Evolutionary conservation across 495 filamentous ascomycete genomes (phyloP), one percentile per base, ranked within the genome.

Genomic region (Rhypophila decipiens): DNA sequence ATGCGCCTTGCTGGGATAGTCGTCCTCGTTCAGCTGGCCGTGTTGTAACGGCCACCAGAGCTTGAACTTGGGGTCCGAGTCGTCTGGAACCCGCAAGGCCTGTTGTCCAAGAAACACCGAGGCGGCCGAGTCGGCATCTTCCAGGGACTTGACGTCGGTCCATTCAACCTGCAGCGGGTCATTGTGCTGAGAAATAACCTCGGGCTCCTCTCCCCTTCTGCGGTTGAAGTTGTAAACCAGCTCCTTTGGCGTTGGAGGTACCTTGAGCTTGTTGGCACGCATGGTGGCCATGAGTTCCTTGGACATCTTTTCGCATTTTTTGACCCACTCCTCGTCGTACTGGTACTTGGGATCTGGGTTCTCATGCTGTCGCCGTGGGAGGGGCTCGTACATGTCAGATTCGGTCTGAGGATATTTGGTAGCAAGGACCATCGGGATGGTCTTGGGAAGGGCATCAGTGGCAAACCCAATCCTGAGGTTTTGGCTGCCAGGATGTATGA

Each of bases 401-500:
- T 98, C 93, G 44, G 78, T 89, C 44, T 78, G 77, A 17, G 68
- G 59, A 53, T 83, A 85, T 57, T 80, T 87, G 45, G 84, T 79
- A 10, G 90, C 93, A 56, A 96, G 86, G 0, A 86, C 81, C 86
- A 95, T 97, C 4, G 94, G 94, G 23, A 97, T 76, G 2, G 87
- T 91, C 67, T 90, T 95, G 0, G 93, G 93, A 24, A 98, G 66
- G 18, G 90, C 93, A 72, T 98, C 93, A 58, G 87, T 96, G 4
- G 91, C 87, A 39, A 96, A 75, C 0, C 93, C 93, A 51, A 98
- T 88, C 24, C 93, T 77, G 44, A 97, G 65, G 49, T 97, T 97
- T 68, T 98, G 93, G 59, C 90, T 96, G n/a, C 93, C 93, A n/a
- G 91, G 78, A 61, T 98, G 93, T 46, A 98, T 87, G 27, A 97